These are phyloP conservation scores for Deinandra increscens DNA, from an alignment of 129 eudicot genomes.

Conservation along the genomic window DNA sequence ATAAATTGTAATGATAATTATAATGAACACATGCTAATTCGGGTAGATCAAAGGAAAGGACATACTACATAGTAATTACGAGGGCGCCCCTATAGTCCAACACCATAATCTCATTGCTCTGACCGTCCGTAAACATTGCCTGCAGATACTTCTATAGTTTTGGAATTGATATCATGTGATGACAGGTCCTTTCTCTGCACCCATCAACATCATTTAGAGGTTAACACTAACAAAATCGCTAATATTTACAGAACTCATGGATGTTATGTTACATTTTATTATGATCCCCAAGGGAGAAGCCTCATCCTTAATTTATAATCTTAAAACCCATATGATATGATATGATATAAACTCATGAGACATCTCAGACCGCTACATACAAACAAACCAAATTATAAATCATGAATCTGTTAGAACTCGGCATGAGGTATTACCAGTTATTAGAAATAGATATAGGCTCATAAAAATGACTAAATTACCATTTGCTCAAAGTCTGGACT, in stretches of 20 bases:
- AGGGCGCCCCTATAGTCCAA: constrained; percentile 38
- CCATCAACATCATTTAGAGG: constrained; percentile 43
- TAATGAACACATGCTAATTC: not conserved
- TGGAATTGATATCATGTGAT: constrained; percentile 55
- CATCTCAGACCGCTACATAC: constrained; percentile 10
- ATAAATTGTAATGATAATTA: not conserved
- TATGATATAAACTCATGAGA: constrained; percentile 2
- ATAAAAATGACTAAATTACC: constrained; percentile 42
- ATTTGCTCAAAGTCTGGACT: constrained; percentile 91
- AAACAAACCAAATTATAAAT: constrained; percentile 11
- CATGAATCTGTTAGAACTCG: constrained; percentile 12
- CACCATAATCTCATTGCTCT: constrained; percentile 48
- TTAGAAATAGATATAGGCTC: constrained; percentile 11
- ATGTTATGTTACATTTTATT: constrained; percentile 26
- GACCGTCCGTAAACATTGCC: constrained; percentile 48
- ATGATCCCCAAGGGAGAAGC: not conserved
- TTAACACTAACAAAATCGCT: constrained; percentile 32
- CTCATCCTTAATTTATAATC: not conserved
- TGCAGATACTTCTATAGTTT: constrained; percentile 54
- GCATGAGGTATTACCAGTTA: constrained; percentile 16
- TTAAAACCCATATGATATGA: constrained; percentile 10
- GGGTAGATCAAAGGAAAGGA: constrained; percentile 26
- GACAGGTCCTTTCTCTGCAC: constrained; percentile 81
- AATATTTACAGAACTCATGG: constrained; percentile 24
- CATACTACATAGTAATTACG: constrained; percentile 47